Evolutionary conservation across 768 basidiomycete genomes (phyloP), one percentile per base, ranked within the genome.

Genomic region (Pulveroboletus ravenelii): DNA sequence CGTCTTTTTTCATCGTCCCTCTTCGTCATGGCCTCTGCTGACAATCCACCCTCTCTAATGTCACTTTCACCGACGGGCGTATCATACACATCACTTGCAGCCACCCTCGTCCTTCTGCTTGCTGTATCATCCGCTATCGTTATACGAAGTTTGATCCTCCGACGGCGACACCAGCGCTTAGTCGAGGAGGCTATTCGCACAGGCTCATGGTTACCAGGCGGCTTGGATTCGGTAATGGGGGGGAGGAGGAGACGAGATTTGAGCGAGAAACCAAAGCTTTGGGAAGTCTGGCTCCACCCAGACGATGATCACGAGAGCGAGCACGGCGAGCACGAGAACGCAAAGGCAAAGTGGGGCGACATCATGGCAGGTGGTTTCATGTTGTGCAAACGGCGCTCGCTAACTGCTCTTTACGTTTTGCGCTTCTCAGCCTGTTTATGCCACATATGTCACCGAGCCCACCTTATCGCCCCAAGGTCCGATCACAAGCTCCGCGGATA

Each of bases 91-190:
- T 77, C 79, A 53, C 73, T 79, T 43, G 15, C 49, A 73, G 84
- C 85, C 3, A 86, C 85, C 2, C 77, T 87, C 45, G 76, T 86
- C 52, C 78, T 86, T 18, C 77, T 87, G 17, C 75, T 87, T 20
- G 72, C 74, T 36, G 79, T 87, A n/a, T 84, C 83, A 9, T 78
- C 78, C 3, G 82, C 82, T 12, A 84, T 87, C 61, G 77, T 87
- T 52, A 56, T 78, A 41, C 81, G 85, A 32, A 85, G 82, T 18
- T 74, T 85, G 51, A 53, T 85, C 36, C 72, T 86, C n/a, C 76
- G 85, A 3, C 68, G 82, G 13, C 76, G 85, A 4, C 80, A 82
- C 50, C 75, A 79, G 15, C 74, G 73, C 6, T 62, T 81, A 59
- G 70, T 85, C 30, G 81, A 79, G 46, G 81, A 85, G 52, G 83